Evolutionary conservation across 2,329 filamentous ascomycete genomes (phyloP).

Genomic region (Ophioceras dolichostomum): DNA sequence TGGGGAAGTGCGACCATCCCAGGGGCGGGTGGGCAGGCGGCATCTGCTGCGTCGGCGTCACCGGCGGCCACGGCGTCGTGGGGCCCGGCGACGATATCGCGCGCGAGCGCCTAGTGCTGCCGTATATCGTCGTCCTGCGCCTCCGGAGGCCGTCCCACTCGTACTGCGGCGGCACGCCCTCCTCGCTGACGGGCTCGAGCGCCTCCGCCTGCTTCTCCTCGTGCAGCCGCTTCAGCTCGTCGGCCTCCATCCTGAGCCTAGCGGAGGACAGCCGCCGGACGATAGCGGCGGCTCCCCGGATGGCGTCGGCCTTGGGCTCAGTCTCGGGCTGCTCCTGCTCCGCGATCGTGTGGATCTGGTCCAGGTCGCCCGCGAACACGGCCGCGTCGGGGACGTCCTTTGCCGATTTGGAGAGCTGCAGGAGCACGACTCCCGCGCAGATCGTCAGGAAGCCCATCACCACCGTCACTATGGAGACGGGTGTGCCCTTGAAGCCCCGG

Average conservation of each 20-base stretch:
- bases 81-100: constrained; percentile 21
- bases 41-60: too few relatives aligned
- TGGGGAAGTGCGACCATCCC: constrained; percentile 78
- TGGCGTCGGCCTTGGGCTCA: constrained; percentile 91
- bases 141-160: constrained; percentile 90
- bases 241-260: constrained; percentile 64
- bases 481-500: constrained; percentile 82
- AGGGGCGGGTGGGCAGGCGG: constrained; percentile 78
- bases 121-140: constrained; percentile 46
- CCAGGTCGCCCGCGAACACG: constrained; percentile 82
- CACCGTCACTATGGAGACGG: constrained; percentile 70
- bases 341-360: constrained; percentile 90
- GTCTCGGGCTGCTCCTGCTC: constrained; percentile 94
- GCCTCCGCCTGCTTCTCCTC: constrained; percentile 63
- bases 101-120: constrained; percentile 23
- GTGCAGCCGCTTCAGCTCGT: constrained; percentile 66
- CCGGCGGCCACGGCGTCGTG: constrained; percentile 20
- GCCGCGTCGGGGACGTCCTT: constrained; percentile 94
- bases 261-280: constrained; percentile 68
- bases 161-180: constrained; percentile 48
- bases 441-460: constrained; percentile 91
- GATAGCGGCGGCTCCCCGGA: constrained; percentile 81
- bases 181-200: constrained; percentile 65
- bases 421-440: constrained; percentile 78
- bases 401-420: constrained; percentile 95